These are phyloP conservation scores for Candida easanensis DNA, from an alignment of 805 yeast species.

Conservation along the genomic window DNA sequence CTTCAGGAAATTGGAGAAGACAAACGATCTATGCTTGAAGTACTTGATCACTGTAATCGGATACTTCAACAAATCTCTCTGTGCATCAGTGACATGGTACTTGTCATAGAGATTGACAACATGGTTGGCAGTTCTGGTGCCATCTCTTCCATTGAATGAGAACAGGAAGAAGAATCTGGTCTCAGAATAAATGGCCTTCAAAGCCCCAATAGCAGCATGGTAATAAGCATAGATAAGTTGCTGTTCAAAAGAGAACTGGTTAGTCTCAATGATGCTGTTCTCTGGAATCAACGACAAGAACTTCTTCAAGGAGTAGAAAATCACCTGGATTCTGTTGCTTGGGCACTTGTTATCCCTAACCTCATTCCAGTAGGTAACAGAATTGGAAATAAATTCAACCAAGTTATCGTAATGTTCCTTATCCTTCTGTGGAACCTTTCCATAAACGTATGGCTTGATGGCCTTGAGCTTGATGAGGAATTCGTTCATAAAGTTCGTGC, in stretches of 20 bases:
- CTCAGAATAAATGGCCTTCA: slow-evolving; percentile 36
- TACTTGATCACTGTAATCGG: slow-evolving; percentile 30
- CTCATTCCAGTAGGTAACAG: slow-evolving; percentile 19
- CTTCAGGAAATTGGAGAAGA: slow-evolving; percentile 21
- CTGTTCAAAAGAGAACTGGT: slow-evolving; percentile 14
- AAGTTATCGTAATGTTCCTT: slow-evolving; percentile 18
- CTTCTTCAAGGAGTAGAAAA: slow-evolving; percentile 26
- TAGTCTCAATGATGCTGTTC: slow-evolving; percentile 9
- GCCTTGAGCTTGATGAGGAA: slow-evolving; percentile 23
- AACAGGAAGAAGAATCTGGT: slow-evolving; percentile 33
- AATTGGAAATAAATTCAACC: slow-evolving; percentile 11
- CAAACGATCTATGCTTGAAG: slow-evolving; percentile 27
- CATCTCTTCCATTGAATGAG: slow-evolving; percentile 36
- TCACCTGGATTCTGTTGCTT: slow-evolving; percentile 25
- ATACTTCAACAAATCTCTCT: slow-evolving; percentile 22
- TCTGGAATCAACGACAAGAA: slow-evolving; percentile 23
- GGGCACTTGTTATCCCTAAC: slow-evolving; percentile 4
- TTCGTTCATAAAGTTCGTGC: slow-evolving; percentile 28
- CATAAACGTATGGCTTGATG: slow-evolving; percentile 18
- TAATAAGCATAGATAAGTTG: slow-evolving; percentile 31
- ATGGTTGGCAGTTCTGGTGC: slow-evolving; percentile 26
- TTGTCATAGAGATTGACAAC: slow-evolving; percentile 10
- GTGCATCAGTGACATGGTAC: slow-evolving; percentile 9
- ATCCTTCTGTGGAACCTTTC: slow-evolving; percentile 11
- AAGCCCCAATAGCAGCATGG: slow-evolving; percentile 31